phyloP scores from a whole-genome alignment of 495 filamentous ascomycete species.

The Penicillium paradoxum region DNA sequence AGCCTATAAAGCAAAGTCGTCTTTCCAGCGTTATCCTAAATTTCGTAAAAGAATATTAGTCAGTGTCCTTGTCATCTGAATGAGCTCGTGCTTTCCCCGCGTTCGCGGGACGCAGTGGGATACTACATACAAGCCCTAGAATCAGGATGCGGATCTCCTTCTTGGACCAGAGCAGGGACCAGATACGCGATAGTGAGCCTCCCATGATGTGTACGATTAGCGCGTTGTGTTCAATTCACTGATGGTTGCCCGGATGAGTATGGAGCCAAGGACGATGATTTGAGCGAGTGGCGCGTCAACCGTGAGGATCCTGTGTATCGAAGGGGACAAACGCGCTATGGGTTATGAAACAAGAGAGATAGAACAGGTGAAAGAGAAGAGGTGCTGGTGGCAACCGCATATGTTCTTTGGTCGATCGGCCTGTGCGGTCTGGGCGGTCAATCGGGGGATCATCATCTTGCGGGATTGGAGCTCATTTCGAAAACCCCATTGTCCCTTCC shows the following conservation, averaged over 20 bases:
- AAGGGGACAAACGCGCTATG: neutral
- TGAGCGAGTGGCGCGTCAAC: neutral
- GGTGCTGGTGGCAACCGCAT: constrained; percentile 25
- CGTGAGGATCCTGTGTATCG: neutral
- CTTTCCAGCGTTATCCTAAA: constrained; percentile 95
- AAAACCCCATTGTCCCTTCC: constrained; percentile 4
- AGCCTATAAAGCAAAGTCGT: constrained; percentile 94
- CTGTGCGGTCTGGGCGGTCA: constrained; percentile 31
- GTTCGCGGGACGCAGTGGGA: neutral
- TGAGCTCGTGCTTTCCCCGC: neutral
- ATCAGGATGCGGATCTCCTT: constrained; percentile 98
- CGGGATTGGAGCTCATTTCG: constrained; percentile 14
- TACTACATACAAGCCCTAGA: constrained; percentile 72
- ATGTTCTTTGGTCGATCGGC: constrained; percentile 19
- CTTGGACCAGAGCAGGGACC: constrained; percentile 80
- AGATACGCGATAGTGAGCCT: constrained; percentile 66
- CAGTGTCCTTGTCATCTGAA: constrained; percentile 7
- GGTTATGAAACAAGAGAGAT: constrained; percentile 8
- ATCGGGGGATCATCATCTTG: constrained; percentile 18
- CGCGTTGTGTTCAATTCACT: neutral
- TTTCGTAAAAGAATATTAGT: constrained; percentile 13
- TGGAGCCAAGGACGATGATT: neutral
- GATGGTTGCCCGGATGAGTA: constrained; percentile 3
- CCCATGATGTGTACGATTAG: constrained; percentile 57
- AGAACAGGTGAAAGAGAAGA: constrained; percentile 5